Conservation (phyloP, 805 yeast species). For the Huiozyma naganishii region DNA sequence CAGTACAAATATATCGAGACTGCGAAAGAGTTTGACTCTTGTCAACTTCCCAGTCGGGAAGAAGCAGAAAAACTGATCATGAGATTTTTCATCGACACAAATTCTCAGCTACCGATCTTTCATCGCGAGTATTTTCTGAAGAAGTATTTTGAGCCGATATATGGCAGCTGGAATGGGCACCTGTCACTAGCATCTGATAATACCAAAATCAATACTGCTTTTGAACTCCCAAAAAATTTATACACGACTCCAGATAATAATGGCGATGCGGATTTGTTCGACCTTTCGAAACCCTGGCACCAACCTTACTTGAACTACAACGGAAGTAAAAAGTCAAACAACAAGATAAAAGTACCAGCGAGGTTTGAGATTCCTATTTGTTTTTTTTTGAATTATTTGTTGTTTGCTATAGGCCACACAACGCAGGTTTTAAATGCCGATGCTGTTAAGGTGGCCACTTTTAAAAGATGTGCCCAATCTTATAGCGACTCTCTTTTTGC, state of each 20-base stretch:
- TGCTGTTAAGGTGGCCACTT: slow-evolving; percentile 55
- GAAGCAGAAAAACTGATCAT: slow-evolving; percentile 58
- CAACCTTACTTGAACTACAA: slow-evolving; percentile 35
- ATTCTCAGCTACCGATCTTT: slow-evolving; percentile 72
- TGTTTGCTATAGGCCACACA: slow-evolving; percentile 74
- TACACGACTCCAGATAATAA: slow-evolving; percentile 5
- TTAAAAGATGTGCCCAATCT: slow-evolving; percentile 52
- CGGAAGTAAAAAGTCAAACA: slow-evolving; percentile 22
- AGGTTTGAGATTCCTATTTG: slow-evolving; percentile 41
- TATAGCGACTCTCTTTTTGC: slow-evolving; percentile 47
- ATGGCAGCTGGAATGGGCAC: slow-evolving; percentile 51
- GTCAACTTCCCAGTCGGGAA: slow-evolving; percentile 50
- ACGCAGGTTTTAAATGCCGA: slow-evolving; percentile 61
- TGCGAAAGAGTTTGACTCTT: slow-evolving; percentile 12
- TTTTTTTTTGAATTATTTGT: slow-evolving; percentile 55
- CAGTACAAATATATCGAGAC: slow-evolving; percentile 15
- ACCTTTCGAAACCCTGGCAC: slow-evolving; percentile 9
- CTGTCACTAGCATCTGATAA: slow-evolving; percentile 49
- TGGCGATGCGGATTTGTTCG: slow-evolving; percentile 1
- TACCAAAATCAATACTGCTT: slow-evolving; percentile 34
- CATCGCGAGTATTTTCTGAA: slow-evolving; percentile 70
- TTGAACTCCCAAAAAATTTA: slow-evolving; percentile 19
- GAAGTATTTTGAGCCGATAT: slow-evolving; percentile 63
- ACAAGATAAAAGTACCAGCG: slow-evolving; percentile 36
- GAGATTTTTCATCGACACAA: slow-evolving; percentile 65